Conservation (phyloP, 352 stramenopile genomes). For the Phytopythium chamaehyphon region DNA sequence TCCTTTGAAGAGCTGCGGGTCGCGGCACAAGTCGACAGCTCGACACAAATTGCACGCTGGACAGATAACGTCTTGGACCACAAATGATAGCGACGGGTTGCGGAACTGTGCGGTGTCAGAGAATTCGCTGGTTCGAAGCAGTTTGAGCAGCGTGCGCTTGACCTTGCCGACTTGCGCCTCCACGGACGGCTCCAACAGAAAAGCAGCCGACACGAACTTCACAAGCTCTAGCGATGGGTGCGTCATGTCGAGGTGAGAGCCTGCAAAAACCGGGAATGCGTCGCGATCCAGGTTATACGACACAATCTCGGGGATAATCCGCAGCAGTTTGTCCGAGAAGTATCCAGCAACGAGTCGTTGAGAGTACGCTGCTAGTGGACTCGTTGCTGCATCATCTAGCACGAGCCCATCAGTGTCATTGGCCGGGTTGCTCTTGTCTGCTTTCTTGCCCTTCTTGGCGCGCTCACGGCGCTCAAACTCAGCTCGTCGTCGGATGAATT, state of each 20-base stretch:
- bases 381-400: conserved; percentile 34
- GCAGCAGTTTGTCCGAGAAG: conserved; percentile 77
- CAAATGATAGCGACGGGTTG: conserved; percentile 94
- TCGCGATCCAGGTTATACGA: conserved; percentile 56
- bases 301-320: conserved; percentile 72
- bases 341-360: conserved; percentile 66
- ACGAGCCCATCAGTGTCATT: no score
- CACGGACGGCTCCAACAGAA: conserved; percentile 91
- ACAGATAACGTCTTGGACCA: conserved; percentile 97
- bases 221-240: conserved; percentile 96
- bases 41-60: conserved; percentile 93
- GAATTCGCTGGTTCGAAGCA: conserved; percentile 77
- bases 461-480: conserved; percentile 46
- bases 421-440: conserved; percentile 9
- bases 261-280: conserved; percentile 83
- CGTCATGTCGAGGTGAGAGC: conserved; percentile 74
- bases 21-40: conserved; percentile 96
- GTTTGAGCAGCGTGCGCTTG: conserved; percentile 88
- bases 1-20: conserved; percentile 87
- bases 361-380: conserved; percentile 62
- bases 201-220: conserved; percentile 93
- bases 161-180: conserved; percentile 88
- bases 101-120: conserved; percentile 84
- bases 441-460: conserved; percentile 6
- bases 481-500: conserved; percentile 77